Evolutionary conservation across 2,329 filamentous ascomycete genomes (phyloP).

Genomic region (Penicillium sp.): DNA sequence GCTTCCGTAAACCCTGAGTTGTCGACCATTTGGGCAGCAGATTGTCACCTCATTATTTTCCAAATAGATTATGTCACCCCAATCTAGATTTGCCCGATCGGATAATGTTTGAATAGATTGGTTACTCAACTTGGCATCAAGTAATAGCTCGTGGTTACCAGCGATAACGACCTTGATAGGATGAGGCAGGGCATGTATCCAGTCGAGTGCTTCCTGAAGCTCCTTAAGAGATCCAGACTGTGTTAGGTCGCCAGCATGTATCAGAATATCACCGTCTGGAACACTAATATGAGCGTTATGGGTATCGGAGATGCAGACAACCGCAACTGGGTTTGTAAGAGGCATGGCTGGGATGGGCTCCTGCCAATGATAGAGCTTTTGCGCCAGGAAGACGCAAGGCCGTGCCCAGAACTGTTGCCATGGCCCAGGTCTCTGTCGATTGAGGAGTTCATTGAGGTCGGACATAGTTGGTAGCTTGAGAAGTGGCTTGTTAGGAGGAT

Average conservation of each 20-base stretch:
- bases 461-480: not conserved
- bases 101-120: too few species aligned
- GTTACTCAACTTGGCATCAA: constrained; percentile 55
- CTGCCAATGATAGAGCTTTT: constrained; percentile 19
- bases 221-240: constrained; percentile 69
- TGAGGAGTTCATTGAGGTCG: constrained; percentile 13
- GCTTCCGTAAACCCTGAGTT: constrained; percentile 72
- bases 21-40: constrained; percentile 60
- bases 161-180: constrained; percentile 75
- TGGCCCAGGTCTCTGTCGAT: constrained; percentile 15
- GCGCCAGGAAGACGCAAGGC: constrained; percentile 22
- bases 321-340: constrained; percentile 10
- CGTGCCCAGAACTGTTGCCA: constrained; percentile 20
- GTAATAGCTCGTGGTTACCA: constrained; percentile 83
- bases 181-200: constrained; percentile 72
- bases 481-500: not conserved
- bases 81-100: constrained; percentile 42
- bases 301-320: constrained; percentile 37
- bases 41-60: constrained; percentile 67
- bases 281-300: constrained; percentile 30
- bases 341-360: constrained; percentile 13
- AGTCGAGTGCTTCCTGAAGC: constrained; percentile 76
- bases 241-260: constrained; percentile 52
- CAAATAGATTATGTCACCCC: constrained; percentile 71
- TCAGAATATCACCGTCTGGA: constrained; percentile 36